Percentiles rank a stretch among this genome's conserved stretches.
phyloP scores from a whole-genome alignment of 1,139 yeast species.

The Lodderomyces theae region DNA sequence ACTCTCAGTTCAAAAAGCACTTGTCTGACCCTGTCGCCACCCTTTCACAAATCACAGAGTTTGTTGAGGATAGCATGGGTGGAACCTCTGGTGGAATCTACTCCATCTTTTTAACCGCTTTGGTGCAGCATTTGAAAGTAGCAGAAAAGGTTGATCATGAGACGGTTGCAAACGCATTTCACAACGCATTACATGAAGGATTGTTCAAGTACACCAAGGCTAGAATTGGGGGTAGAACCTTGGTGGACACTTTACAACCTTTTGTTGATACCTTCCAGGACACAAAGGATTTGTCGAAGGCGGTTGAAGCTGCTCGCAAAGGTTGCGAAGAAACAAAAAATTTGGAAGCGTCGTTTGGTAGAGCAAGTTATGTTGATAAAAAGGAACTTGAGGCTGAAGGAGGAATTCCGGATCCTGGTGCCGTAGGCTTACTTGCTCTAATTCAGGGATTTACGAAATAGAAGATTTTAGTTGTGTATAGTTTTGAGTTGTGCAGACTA shows the following conservation, averaged over 20 bases:
- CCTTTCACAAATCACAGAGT: slow-evolving; percentile 55
- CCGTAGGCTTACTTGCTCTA: slow-evolving; percentile 71
- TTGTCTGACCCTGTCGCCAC: slow-evolving; percentile 46
- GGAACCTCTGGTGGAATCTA: slow-evolving; percentile 96
- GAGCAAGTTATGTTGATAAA: slow-evolving; percentile 83
- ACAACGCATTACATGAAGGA: slow-evolving; percentile 40
- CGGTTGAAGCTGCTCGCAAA: slow-evolving; percentile 64
- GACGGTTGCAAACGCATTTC: slow-evolving; percentile 28
- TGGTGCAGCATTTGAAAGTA: slow-evolving; percentile 31
- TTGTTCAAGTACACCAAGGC: slow-evolving; percentile 79
- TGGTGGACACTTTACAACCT: slow-evolving; percentile 86
- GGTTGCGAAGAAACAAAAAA: slow-evolving; percentile 77
- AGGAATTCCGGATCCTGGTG: slow-evolving; percentile 94
- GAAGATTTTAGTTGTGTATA: background rate
- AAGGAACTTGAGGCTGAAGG: slow-evolving; percentile 52
- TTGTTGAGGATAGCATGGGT: slow-evolving; percentile 89
- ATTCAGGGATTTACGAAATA: slow-evolving; percentile 48
- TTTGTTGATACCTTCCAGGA: slow-evolving; percentile 62
- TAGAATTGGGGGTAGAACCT: slow-evolving; percentile 83
- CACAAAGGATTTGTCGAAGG: slow-evolving; percentile 52
- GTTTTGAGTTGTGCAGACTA: background rate
- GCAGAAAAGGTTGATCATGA: slow-evolving; percentile 36
- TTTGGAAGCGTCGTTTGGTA: slow-evolving; percentile 82
- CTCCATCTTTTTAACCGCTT: slow-evolving; percentile 65
- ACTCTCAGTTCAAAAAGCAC: slow-evolving; percentile 25